These are phyloP conservation scores for Dryas drummondii DNA, from an alignment of 306 rosid genomes.

Conservation along the genomic window DNA sequence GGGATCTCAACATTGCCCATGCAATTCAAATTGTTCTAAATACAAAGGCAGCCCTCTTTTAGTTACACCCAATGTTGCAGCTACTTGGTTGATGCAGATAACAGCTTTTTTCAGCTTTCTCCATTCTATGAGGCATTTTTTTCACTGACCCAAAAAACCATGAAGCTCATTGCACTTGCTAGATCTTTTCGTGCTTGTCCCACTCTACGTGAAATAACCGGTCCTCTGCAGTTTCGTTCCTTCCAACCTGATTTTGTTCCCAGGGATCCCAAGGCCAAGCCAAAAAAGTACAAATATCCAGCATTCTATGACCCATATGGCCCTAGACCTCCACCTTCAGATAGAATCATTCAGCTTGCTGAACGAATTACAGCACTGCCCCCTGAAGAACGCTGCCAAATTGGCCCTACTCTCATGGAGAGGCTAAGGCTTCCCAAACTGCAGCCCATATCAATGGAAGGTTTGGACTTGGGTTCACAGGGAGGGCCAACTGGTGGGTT, in stretches of 20 bases:
- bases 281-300: constrained; percentile 30
- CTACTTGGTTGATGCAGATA: neutral
- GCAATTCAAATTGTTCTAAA: neutral
- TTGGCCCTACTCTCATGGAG: constrained; percentile 31
- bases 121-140: constrained; percentile 2
- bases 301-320: constrained; percentile 33
- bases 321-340: constrained; percentile 30
- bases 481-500: constrained; percentile 23
- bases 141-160: constrained; percentile 11
- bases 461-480: constrained; percentile 24
- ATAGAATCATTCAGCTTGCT: constrained; percentile 33
- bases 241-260: constrained; percentile 38
- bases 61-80: neutral
- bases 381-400: constrained; percentile 28
- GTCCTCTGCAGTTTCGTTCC: constrained; percentile 29
- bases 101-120: neutral
- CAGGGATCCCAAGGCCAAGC: constrained; percentile 31
- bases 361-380: constrained; percentile 25
- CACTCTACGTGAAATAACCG: constrained; percentile 11
- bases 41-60: neutral
- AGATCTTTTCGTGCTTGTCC: constrained; percentile 11
- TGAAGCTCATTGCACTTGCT: constrained; percentile 28
- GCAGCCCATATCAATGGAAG: constrained; percentile 31
- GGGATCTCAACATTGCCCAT: neutral
- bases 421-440: constrained; percentile 28